Conservation (phyloP, 2,329 filamentous ascomycete species). For the Chaetomium olivaceum region DNA sequence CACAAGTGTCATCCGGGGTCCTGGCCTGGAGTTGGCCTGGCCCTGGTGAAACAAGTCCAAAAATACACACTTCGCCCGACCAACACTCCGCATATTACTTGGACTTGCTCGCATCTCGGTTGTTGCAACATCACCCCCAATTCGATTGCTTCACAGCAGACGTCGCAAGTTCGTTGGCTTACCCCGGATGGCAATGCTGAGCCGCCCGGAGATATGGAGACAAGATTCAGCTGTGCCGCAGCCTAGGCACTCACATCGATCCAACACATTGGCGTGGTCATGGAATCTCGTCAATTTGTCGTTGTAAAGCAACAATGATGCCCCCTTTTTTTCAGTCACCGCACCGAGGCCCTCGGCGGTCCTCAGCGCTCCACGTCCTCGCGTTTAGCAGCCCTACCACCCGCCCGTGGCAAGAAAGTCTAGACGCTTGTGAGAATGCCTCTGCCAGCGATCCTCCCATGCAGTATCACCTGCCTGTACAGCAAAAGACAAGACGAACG, state of each 20-base stretch:
- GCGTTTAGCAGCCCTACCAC: constrained; percentile 43
- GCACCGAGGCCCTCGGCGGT: constrained; percentile 60
- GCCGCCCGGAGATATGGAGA: neutral
- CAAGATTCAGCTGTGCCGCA: neutral
- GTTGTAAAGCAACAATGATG: constrained; percentile 58
- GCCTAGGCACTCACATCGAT: neutral
- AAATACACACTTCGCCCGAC: constrained; percentile 8
- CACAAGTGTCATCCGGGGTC: neutral
- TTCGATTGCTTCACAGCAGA: neutral
- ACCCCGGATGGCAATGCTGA: neutral
- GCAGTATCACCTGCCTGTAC: constrained; percentile 46
- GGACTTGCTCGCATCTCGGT: neutral
- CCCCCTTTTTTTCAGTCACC: constrained; percentile 45
- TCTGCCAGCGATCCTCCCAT: constrained; percentile 61
- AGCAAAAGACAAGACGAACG: constrained; percentile 47
- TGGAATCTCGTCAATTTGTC: constrained; percentile 61
- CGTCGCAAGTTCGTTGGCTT: neutral
- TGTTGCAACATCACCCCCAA: neutral
- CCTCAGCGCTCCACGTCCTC: constrained; percentile 65
- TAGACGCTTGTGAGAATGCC: constrained; percentile 58
- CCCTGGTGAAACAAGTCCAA: constrained; percentile 15
- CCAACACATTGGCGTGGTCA: constrained; percentile 19
- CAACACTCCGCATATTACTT: neutral
- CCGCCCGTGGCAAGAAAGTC: constrained; percentile 38
- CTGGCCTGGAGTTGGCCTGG: constrained; percentile 13